phyloP scores from a whole-genome alignment of 495 filamentous ascomycete species.

The Tuber brumale region DNA sequence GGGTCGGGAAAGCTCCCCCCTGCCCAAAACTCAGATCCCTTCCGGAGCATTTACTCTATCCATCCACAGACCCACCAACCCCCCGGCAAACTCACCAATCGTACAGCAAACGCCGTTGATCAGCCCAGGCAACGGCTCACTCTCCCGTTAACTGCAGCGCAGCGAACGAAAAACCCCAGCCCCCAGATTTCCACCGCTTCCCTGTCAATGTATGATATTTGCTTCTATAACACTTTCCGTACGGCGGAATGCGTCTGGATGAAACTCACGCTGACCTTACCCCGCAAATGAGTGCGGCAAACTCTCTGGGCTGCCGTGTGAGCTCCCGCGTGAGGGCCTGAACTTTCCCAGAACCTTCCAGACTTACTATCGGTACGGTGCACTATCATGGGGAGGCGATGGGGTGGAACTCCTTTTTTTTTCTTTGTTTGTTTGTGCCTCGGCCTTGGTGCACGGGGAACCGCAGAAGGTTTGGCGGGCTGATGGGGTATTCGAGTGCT shows the following conservation, averaged over 20 bases:
- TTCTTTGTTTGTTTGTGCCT: not conserved
- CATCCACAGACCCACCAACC: not conserved
- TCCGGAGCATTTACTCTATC: not conserved
- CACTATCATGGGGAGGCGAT: not conserved
- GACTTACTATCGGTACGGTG: not conserved
- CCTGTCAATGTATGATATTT: not conserved
- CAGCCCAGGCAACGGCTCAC: not conserved
- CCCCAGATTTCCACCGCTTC: not conserved
- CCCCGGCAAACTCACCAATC: not conserved
- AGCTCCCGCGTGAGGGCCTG: not conserved
- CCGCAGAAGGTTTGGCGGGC: not conserved
- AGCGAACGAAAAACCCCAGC: not conserved
- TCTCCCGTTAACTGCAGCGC: not conserved
- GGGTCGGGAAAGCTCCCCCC: not conserved
- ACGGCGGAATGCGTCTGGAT: not conserved
- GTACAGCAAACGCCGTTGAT: not conserved
- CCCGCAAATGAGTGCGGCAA: not conserved
- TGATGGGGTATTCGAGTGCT: not conserved
- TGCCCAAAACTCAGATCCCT: not conserved
- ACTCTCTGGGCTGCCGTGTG: not conserved
- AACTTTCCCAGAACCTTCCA: not conserved
- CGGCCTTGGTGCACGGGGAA: not conserved
- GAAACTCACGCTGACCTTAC: not conserved
- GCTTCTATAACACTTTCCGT: too few relatives aligned
- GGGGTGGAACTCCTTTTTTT: not conserved